phyloP scores from a whole-genome alignment of 306 rosid genomes.

The Ceratonia siliqua region DNA sequence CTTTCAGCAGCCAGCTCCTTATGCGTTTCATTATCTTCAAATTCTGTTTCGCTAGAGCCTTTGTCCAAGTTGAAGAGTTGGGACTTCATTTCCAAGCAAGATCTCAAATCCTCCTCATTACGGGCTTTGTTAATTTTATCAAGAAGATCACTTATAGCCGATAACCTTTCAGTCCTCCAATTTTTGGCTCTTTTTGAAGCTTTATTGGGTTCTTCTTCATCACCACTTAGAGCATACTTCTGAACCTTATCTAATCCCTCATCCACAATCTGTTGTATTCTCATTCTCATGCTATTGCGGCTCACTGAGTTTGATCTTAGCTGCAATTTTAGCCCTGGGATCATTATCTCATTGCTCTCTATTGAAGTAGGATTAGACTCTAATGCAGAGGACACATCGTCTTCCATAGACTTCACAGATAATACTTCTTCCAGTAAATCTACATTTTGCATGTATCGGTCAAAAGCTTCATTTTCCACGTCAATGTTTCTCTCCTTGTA shows the following conservation, averaged over 20 bases:
- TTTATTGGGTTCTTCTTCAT: constrained; percentile 46
- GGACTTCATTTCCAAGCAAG: constrained; percentile 57
- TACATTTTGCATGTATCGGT: constrained; percentile 83
- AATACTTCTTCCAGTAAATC: constrained; percentile 80
- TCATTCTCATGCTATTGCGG: constrained; percentile 56
- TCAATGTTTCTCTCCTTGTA: constrained; percentile 53
- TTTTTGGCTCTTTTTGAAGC: constrained; percentile 49
- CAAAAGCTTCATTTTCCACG: constrained; percentile 76
- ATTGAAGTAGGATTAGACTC: constrained; percentile 40
- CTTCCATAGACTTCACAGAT: constrained; percentile 55
- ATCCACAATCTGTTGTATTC: constrained; percentile 66
- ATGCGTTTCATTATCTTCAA: constrained; percentile 27
- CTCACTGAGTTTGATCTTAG: constrained; percentile 59
- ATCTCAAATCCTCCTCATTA: constrained; percentile 60
- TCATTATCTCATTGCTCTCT: constrained; percentile 48
- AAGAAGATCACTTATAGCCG: constrained; percentile 46
- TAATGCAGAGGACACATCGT: constrained; percentile 42
- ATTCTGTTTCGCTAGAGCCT: constrained; percentile 28
- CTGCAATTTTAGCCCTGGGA: constrained; percentile 62
- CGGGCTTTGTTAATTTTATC: constrained; percentile 67
- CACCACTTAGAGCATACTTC: constrained; percentile 40
- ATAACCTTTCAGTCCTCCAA: constrained; percentile 53
- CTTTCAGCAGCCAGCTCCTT: constrained; percentile 33
- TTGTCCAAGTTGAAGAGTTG: constrained; percentile 42
- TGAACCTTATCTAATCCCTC: constrained; percentile 64